Base-by-base conservation (phyloP, 768 basidiomycete genomes). In the Amanita polypyramis region DNA sequence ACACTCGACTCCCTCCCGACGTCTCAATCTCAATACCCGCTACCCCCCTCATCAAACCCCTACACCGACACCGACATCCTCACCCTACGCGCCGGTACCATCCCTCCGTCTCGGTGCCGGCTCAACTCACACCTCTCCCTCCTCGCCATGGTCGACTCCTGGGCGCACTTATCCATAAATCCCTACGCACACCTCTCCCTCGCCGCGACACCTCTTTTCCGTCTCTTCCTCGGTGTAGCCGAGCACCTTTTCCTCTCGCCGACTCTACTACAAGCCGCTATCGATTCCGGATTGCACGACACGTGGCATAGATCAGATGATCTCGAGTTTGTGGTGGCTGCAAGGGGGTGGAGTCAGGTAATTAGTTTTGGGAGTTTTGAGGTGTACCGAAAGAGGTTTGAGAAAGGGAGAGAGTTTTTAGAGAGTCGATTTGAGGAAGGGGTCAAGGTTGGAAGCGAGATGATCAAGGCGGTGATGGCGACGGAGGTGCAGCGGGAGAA, bases 131-230 rank as follows among this genome's bases (percentile, higher is more conserved):
- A 99, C 62, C 79, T 98, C 47, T 83, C 90, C 7, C 74, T 99
- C 6, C 78, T 98, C 41, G 93, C 94, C 12, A 98, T 99, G 93
- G 96, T 97, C 15, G 96, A 99, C 65, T 94, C 89, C 57, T 99
- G 96, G 96, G 85, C 89, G 6, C 76, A 77, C 43, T 78, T 98
- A 44, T 68, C 72, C 0, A 93, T 96, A 59, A 78, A 87, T 46
- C 96, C 96, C 0, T 95, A 88, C 60, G 80, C 78, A 29, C 94
- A 98, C 67, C 80, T 98, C 52, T 76, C 84, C 6, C 79, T 98
- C 38, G 95, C 95, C 0, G 95, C 93, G 6, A 99, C 94, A 2
- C 96, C 96, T 0, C 77, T 98, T 30, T 99, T 99, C 68, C 79
- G 93, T 45, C 74, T 99, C 52, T 97, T 95, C 82, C 84, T 99